Conservation (phyloP, 139 green algal genomes). For the Chlamydomonas urium region DNA sequence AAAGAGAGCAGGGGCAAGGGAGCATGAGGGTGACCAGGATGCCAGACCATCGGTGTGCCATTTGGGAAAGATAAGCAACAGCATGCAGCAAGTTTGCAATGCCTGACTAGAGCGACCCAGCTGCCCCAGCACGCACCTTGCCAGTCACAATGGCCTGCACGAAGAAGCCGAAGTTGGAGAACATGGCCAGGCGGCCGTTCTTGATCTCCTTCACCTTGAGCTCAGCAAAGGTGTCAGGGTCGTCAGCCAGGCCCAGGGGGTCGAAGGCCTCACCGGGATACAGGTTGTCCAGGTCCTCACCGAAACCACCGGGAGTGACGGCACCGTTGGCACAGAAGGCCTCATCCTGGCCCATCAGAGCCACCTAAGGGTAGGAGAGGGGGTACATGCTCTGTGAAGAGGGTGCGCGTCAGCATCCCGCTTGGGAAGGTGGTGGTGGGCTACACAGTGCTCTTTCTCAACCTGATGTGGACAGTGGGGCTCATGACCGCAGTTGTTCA, state of each 20-base stretch:
- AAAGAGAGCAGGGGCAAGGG: too few relatives aligned
- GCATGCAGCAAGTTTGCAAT: too few relatives aligned
- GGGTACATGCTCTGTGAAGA: too few relatives aligned
- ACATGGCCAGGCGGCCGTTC: conserved; percentile 83
- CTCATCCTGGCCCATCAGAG: conserved; percentile 83
- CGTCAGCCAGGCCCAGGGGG: conserved; percentile 93
- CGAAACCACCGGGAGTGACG: too few relatives aligned
- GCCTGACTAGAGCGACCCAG: too few relatives aligned
- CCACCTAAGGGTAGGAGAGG: conserved; percentile 63
- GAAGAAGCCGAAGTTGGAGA: conserved; percentile 66
- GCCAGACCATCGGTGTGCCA: too few relatives aligned
- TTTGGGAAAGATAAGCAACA: too few relatives aligned
- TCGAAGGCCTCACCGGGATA: conserved; percentile 77
- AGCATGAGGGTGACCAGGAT: too few relatives aligned
- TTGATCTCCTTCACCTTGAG: conserved; percentile 94
- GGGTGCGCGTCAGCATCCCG: conserved; percentile 24
- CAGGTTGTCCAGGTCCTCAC: conserved; percentile 73
- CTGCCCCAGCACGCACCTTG: too few relatives aligned
- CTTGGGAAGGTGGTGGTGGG: background rate
- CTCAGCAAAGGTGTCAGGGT: conserved; percentile 78
- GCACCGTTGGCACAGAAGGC: conserved; percentile 81
- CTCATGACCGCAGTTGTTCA: too few relatives aligned
- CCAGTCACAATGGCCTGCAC: conserved; percentile 62
- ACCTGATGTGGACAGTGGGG: too few relatives aligned
- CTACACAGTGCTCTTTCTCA: background rate